Percentiles rank a stretch among this genome's conserved stretches.
Evolutionary conservation across 306 rosid genomes (phyloP).

Genomic region (Inga laurina): DNA sequence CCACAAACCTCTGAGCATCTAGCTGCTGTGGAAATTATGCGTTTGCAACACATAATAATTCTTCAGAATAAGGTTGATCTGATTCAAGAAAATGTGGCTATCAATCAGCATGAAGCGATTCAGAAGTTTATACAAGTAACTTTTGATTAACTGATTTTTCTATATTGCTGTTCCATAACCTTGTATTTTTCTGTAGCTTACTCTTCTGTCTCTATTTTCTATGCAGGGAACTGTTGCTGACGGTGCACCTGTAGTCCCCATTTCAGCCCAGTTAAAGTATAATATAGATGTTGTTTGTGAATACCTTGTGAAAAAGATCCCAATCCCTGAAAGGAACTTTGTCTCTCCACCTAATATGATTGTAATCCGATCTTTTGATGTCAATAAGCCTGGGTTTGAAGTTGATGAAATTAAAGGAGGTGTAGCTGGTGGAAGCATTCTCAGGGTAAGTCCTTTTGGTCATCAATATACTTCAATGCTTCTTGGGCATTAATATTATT

Average conservation of each 20-base stretch:
- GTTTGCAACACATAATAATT: conserved; percentile 90
- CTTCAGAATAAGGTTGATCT: conserved; percentile 96
- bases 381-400: conserved; percentile 93
- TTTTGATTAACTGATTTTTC: not conserved
- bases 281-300: conserved; percentile 96
- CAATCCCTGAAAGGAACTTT: conserved; percentile 94
- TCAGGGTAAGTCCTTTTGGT: conserved; percentile 66
- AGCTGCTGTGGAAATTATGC: conserved; percentile 99
- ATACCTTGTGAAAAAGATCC: conserved; percentile 87
- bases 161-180: not conserved
- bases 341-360: conserved; percentile 95
- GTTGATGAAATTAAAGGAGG: conserved; percentile 97
- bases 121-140: conserved; percentile 81
- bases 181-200: conserved; percentile 3
- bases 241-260: conserved; percentile 90
- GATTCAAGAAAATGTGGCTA: conserved; percentile 96
- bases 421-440: conserved; percentile 98
- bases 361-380: conserved; percentile 94
- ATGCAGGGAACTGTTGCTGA: conserved; percentile 94
- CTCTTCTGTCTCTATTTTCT: conserved; percentile 1
- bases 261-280: conserved; percentile 95
- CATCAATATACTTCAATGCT: conserved; percentile 12
- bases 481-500: not conserved
- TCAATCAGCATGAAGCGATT: conserved; percentile 91
- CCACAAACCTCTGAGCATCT: conserved; percentile 98